Base-by-base conservation (phyloP, 2,329 filamentous ascomycete species). In the Fusarium xyrophilum region DNA sequence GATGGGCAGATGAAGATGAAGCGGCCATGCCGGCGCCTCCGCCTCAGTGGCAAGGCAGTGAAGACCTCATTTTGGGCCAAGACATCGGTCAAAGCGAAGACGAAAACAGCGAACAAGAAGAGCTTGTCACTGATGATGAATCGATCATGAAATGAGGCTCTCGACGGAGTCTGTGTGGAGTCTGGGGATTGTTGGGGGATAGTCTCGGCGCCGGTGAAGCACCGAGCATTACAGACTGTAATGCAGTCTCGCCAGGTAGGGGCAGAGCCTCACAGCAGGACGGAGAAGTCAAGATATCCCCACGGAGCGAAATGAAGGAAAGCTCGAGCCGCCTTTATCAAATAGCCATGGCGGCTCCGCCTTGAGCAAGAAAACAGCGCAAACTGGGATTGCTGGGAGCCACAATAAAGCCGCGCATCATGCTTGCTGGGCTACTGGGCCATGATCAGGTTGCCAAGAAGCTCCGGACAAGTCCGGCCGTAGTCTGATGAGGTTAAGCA, bases 1-100 rank as follows among this genome's bases (percentile, higher is more conserved):
- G 89, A 17, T 93, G 90, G 90, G 85, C 85, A 39, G 86, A 91
- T 54, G 86, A 88, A 44, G 88, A 90, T 70, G 89, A 90, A 59
- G 84, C 86, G 57, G 83, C 85, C 52, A 79, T 89, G 71, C 87
- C 88, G 14, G 80, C 79, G 6, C 85, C 84, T 77, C 87, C 87
- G n/a, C 86, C 87, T 12, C 88, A 90, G 75, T 89, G 87, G 86
- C 88, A 90, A 77, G 88, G 88, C 23, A 90, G 87, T 69, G 88
- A 90, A 72, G 88, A 90, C 72, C 79, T 89, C 44, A 78, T 90
- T 36, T 79, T 89, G 7, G 83, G 83, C 50, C 81, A 82, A 44
- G 76, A 80, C 13, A 77, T 83, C 52, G 81, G 80, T 28, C 77
- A 79, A 47, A 81, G 79, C 59, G 79, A 81, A 53, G 78, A 78